Conservation (phyloP, 441 rosid genomes). For the Populus hybrid region DNA sequence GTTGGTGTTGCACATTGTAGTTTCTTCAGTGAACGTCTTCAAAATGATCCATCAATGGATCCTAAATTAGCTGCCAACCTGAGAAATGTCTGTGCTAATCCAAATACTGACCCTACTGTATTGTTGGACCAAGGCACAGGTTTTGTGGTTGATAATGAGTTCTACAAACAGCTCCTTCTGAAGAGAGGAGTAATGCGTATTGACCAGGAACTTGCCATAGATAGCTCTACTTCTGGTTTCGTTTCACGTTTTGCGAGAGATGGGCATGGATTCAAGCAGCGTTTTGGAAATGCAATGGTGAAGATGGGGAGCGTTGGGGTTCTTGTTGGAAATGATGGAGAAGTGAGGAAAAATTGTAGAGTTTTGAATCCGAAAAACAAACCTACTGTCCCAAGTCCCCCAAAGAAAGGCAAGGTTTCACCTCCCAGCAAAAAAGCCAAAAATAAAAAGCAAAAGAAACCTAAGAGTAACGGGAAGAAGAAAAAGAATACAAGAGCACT, state of each 20-base stretch:
- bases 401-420: background rate
- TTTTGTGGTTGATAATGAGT: constrained; percentile 46
- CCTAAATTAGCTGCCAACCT: constrained; percentile 38
- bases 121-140: constrained; percentile 57
- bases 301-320: constrained; percentile 42
- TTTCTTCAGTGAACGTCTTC: constrained; percentile 47
- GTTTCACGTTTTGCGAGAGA: constrained; percentile 47
- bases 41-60: constrained; percentile 51
- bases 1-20: constrained; percentile 61
- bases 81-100: constrained; percentile 32
- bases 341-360: constrained; percentile 46
- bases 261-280: constrained; percentile 26
- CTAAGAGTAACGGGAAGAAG: background rate
- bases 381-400: background rate
- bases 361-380: constrained; percentile 21
- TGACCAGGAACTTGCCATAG: constrained; percentile 51
- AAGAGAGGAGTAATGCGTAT: constrained; percentile 54
- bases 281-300: constrained; percentile 46
- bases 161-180: constrained; percentile 39
- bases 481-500: background rate
- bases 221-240: constrained; percentile 32
- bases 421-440: background rate
- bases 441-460: background rate
- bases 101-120: constrained; percentile 35
- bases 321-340: constrained; percentile 46